Evolutionary conservation across 139 green algal species (phyloP), one percentile per base, ranked within the genome.

Genomic region (Coelastrella sp.): DNA sequence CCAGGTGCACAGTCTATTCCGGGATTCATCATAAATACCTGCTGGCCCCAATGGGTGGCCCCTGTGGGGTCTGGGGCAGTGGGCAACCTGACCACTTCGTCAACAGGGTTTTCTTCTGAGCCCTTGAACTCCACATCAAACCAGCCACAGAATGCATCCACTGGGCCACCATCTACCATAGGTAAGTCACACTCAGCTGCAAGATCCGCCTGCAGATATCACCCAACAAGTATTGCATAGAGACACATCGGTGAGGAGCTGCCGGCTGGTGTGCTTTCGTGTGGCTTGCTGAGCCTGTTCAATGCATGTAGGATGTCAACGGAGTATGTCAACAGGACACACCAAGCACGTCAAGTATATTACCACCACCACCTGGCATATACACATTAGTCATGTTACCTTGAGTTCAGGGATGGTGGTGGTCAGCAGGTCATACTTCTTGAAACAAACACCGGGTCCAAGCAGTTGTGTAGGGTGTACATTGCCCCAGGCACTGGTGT

Each of bases 1-100:
- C 89, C 91, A 9, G 89, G 73, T 2, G 60, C 73, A 34, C 87
- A 93, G n/a, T 94, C 83, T 37, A 99, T 85, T 7, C 92, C 76
- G 5, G 96, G 96, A 75, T 96, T 83, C 50, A 98, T 66, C 45
- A 91, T 91, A 90, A 99, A 99, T 15, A 85, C 92, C 88, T 95
- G 92, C 85, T 99, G 96, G 25, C 96, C 96, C 96, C 96, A 99
- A 90, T 99, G 96, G 3, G 96, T 99, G 57, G 92, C 89, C 27
- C 94, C 92, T 5, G 88, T 95, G 2, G 92, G 86, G 87, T 98
- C 96, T 23, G 96, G 96, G 15, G 92, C 96, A 5, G 96, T 99
- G 34, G 86, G 92, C 6, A 99, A 90, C 73, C 88, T 85, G 30
- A 98, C 93, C 9, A 87, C 78, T 25, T 88, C 77, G 64, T 96